Percentiles rank a stretch among this genome's conserved stretches.
Conservation (phyloP, 148 eudicot genomes). For the Vaccinium macrocarpon region DNA sequence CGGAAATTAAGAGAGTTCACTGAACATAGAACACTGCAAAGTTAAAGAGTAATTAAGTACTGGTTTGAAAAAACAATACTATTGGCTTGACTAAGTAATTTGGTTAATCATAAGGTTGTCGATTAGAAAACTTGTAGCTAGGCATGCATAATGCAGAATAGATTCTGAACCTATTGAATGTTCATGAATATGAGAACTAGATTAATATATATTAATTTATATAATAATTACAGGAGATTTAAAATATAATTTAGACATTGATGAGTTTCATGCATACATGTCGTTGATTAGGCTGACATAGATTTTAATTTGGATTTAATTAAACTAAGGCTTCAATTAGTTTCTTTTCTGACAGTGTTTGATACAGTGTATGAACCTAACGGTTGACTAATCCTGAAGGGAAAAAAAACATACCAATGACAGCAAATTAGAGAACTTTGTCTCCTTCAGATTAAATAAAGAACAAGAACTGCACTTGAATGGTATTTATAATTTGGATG, state of each 20-base stretch:
- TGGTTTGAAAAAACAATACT: background rate
- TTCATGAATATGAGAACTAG: constrained; percentile 7
- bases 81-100: background rate
- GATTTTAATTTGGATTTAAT: background rate
- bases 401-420: background rate
- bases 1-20: too few species aligned
- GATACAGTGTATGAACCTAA: background rate
- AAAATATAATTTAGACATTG: background rate
- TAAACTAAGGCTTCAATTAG: background rate
- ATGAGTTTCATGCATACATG: background rate
- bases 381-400: background rate
- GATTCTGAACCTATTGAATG: constrained; percentile 8
- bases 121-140: background rate
- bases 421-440: background rate
- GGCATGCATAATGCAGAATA: constrained; percentile 4
- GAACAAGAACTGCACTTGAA: background rate
- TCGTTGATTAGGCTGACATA: background rate
- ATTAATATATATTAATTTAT: background rate
- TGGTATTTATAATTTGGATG: background rate
- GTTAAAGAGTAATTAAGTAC: background rate
- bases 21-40: too few species aligned
- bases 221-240: background rate
- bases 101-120: background rate
- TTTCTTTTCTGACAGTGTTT: constrained; percentile 5
- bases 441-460: background rate